phyloP scores from a whole-genome alignment of 2,329 filamentous ascomycete species.

The Colletotrichum musicola region DNA sequence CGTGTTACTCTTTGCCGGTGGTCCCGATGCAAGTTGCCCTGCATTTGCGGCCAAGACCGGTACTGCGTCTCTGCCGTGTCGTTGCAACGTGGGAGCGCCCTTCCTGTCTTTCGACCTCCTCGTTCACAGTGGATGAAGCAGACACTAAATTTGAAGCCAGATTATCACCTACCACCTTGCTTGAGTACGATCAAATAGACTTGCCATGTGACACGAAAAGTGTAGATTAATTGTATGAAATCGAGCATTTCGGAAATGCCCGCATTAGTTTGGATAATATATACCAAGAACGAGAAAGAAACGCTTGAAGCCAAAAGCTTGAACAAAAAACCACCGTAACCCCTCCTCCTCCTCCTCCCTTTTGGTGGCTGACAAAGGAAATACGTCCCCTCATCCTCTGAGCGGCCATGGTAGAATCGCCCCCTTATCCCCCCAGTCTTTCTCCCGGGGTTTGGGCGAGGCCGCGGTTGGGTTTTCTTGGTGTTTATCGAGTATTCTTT shows the following conservation, averaged over 20 bases:
- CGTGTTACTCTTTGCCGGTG: slow-evolving; percentile 12
- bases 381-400: slow-evolving; percentile 34
- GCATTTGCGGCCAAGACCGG: background rate
- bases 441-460: slow-evolving; percentile 29
- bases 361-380: slow-evolving; percentile 21
- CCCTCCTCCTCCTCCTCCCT: background rate
- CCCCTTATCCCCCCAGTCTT: slow-evolving; percentile 28
- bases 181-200: too few relatives aligned
- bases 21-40: background rate
- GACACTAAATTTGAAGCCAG: too few relatives aligned
- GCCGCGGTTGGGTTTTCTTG: slow-evolving; percentile 2
- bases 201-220: too few relatives aligned
- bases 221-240: too few relatives aligned
- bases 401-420: slow-evolving; percentile 3
- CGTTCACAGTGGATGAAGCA: too few relatives aligned
- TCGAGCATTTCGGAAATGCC: too few relatives aligned
- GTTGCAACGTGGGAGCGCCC: too few relatives aligned
- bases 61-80: background rate
- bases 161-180: too few relatives aligned
- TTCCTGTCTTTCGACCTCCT: too few relatives aligned
- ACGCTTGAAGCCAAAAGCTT: background rate
- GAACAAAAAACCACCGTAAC: background rate
- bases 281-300: background rate
- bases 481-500: background rate
- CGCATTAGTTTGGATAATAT: too few relatives aligned